Evolutionary conservation across 805 yeast species (phyloP), one percentile per base, ranked within the genome.

Genomic region (Jamesozyma lodderae): DNA sequence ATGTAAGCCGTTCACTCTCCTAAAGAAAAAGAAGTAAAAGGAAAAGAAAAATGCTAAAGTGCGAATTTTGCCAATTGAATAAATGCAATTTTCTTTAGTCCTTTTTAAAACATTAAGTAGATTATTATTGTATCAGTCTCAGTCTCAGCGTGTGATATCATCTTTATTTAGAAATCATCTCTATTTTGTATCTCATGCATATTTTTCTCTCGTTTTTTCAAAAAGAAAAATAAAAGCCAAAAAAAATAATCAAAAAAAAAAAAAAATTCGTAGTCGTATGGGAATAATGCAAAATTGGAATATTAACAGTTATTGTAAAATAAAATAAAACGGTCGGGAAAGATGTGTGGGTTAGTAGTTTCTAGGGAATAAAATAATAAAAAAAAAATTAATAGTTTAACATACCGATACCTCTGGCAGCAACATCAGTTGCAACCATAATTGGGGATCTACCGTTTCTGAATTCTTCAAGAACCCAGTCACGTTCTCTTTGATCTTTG

Each of bases 361-460:
- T 36, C 41, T 33, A 27, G 24, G 21, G 18, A 32, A 17, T 26
- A 33, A 21, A 27, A 37, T 31, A 40, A 36, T 32, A 34, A 36
- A 43, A 40, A 37, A 20, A 41, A 43, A 40, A 44, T 37, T 35
- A 40, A 44, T 46, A 50, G 41, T 28, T 31, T 43, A 64, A 84
- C 96, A 68, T 85, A 86, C 95, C 96, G 71, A 92, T 87, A 79
- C 98, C 98, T 76, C 98, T 84, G 51, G 98, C 96, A 47, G 98
- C 98, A 64, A 92, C 98, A 67, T 92, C 98, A 48, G 98, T 92
- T 46, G 98, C 98, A 62, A 88, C 95, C 96, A 92, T 87, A 58
- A 92, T 81, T 49, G 96, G 95, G 40, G 94, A 79, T 66, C 79
- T 83, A 55, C 97, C 97, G 44, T 76, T 60, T 75, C 82, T 84